Evolutionary conservation across 257 asterid species (phyloP).

Genomic region (Vinca minor): DNA sequence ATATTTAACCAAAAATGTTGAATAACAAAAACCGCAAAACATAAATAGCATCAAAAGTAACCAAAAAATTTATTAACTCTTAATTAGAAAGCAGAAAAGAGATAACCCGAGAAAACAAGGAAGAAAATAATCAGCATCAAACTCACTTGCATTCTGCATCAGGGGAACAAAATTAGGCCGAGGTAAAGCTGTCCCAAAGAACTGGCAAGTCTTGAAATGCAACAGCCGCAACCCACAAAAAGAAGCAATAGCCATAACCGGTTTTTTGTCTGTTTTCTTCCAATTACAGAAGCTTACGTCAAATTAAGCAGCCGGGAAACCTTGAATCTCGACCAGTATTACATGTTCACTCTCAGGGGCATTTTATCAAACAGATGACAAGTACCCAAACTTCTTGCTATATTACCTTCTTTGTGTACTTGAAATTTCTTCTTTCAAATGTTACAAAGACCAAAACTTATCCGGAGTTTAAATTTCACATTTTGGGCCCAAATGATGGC

Average conservation of each 20-base stretch:
- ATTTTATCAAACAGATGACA: constrained; percentile 39
- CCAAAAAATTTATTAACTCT: not conserved
- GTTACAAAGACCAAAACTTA: not conserved
- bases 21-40: no score
- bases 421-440: not conserved
- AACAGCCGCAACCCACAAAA: constrained; percentile 20
- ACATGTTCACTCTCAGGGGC: constrained; percentile 18
- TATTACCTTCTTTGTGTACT: no score
- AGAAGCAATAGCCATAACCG: constrained; percentile 7
- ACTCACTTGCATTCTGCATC: constrained; percentile 34
- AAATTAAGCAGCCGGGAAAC: not conserved
- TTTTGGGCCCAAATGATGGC: not conserved
- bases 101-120: not conserved
- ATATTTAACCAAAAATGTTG: no score
- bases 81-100: not conserved
- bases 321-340: not conserved
- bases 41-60: not conserved
- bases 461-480: no score
- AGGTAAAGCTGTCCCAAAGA: constrained; percentile 36
- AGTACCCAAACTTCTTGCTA: constrained; percentile 6
- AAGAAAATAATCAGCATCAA: constrained; percentile 6
- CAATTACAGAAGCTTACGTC: constrained; percentile 9
- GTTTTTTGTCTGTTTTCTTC: not conserved
- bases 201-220: constrained; percentile 32
- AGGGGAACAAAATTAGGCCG: constrained; percentile 20